Conservation (phyloP, 2,329 filamentous ascomycete species). For the Grosmannia clavigera region DNA sequence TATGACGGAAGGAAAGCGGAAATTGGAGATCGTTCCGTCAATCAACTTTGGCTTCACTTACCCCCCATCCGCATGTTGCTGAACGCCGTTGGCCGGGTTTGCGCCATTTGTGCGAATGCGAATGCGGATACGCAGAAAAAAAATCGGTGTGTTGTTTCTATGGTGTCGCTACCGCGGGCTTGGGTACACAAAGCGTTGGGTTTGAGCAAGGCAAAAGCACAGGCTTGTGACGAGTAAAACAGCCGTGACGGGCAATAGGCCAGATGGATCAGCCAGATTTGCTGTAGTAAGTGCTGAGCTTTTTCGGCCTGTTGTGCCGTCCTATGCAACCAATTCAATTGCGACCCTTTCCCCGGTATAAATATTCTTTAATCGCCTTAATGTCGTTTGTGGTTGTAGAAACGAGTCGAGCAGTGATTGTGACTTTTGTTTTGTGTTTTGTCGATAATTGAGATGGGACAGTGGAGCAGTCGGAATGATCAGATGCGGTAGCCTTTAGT, state of each 20-base stretch:
- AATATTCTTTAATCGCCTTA: neutral
- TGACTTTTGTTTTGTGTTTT: neutral
- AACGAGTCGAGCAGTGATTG: neutral
- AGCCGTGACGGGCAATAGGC: constrained; percentile 22
- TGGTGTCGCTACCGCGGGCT: constrained; percentile 16
- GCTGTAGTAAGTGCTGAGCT: neutral
- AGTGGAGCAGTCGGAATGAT: neutral
- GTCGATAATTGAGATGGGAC: neutral
- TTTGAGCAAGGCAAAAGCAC: constrained; percentile 9
- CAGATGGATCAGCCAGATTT: neutral
- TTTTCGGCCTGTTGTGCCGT: neutral
- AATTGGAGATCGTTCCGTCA: no score
- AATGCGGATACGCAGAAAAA: neutral
- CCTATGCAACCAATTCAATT: neutral
- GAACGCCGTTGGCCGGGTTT: constrained; percentile 85
- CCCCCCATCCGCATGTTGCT: constrained; percentile 87
- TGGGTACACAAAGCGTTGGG: constrained; percentile 7
- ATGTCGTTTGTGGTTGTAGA: neutral
- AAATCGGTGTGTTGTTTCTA: neutral
- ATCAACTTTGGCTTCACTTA: constrained; percentile 36
- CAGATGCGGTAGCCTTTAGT: neutral
- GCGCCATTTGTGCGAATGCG: constrained; percentile 52
- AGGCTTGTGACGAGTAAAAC: constrained; percentile 12
- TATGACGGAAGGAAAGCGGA: neutral
- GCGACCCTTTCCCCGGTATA: neutral